Percentiles rank a stretch among this genome's conserved stretches.
These are phyloP conservation scores for Hirsutella thompsonii DNA, from an alignment of 2,329 filamentous ascomycete genomes.

Conservation along the genomic window DNA sequence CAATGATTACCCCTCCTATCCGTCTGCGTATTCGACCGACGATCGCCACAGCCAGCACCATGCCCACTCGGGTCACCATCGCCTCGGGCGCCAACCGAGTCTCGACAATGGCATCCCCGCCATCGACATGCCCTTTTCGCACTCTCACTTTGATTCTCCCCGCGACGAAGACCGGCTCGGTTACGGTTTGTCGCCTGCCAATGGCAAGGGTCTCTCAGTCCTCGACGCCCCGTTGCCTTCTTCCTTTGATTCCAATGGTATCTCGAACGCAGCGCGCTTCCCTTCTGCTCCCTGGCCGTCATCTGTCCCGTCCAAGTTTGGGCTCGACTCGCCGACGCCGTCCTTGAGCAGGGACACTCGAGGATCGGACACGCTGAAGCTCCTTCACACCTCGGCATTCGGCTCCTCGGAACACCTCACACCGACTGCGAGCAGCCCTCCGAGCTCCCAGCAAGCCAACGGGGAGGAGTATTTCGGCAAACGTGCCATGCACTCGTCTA, in stretches of 20 bases:
- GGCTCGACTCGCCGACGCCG: constrained; percentile 71
- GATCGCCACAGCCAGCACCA: constrained; percentile 14
- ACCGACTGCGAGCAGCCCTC: constrained; percentile 31
- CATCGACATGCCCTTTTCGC: constrained; percentile 46
- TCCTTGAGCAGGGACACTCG: constrained; percentile 52
- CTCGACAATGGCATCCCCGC: constrained; percentile 43
- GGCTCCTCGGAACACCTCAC: constrained; percentile 53
- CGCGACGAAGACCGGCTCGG: constrained; percentile 55
- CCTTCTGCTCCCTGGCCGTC: constrained; percentile 70
- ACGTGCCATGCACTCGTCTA: constrained; percentile 57
- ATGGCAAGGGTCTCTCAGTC: constrained; percentile 65
- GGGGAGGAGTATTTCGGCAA: constrained; percentile 53
- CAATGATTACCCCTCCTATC: constrained; percentile 24
- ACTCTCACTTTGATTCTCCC: constrained; percentile 69
- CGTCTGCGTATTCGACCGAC: constrained; percentile 26
- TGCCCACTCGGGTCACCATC: constrained; percentile 12
- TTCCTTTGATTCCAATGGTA: constrained; percentile 91
- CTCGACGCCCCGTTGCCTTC: constrained; percentile 86
- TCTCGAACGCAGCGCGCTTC: constrained; percentile 81
- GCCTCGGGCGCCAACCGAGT: constrained; percentile 34
- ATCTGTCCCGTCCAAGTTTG: constrained; percentile 85
- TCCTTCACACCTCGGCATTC: constrained; percentile 54
- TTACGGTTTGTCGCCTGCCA: constrained; percentile 67
- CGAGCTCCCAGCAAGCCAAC: constrained; percentile 37
- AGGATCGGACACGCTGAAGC: constrained; percentile 51